Conservation (phyloP, 2,329 filamentous ascomycete species). For the Thelonectria olida region DNA sequence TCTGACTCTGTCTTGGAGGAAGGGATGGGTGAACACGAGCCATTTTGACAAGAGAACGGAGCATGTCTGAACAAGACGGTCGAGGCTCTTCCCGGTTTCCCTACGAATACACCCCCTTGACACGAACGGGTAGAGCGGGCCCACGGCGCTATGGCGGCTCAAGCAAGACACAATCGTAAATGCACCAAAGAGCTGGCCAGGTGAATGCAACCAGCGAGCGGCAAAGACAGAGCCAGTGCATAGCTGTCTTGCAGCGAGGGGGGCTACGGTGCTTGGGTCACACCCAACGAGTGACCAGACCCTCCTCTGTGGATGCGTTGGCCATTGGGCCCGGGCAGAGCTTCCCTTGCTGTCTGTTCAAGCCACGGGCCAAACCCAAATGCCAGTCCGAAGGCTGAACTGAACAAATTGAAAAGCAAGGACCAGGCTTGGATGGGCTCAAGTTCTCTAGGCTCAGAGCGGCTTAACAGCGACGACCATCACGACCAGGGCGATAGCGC, state of each 20-base stretch:
- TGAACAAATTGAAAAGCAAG: neutral
- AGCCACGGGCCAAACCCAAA: neutral
- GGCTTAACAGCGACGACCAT: constrained; percentile 16
- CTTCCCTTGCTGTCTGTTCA: neutral
- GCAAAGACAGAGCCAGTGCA: too few species aligned
- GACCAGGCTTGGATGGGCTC: neutral
- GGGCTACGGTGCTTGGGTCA: too few species aligned
- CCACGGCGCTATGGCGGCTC: constrained; percentile 27
- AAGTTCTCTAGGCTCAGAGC: constrained; percentile 29
- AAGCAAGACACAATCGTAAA: constrained; percentile 27
- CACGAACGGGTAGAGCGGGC: constrained; percentile 9
- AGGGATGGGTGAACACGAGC: constrained; percentile 1
- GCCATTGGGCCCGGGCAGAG: too few species aligned
- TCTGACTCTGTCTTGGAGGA: too few species aligned
- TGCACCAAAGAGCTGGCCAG: neutral
- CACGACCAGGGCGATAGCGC: constrained; percentile 19
- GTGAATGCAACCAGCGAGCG: too few species aligned
- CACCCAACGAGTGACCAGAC: too few species aligned
- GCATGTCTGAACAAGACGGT: constrained; percentile 2
- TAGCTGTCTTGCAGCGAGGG: too few species aligned
- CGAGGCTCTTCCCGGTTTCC: constrained; percentile 7
- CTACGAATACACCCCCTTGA: constrained; percentile 1
- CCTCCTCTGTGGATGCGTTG: too few species aligned
- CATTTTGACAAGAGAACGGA: neutral
- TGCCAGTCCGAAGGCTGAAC: neutral